phyloP scores from a whole-genome alignment of 495 filamentous ascomycete genomes.

The Podospora pseudoanserina region DNA sequence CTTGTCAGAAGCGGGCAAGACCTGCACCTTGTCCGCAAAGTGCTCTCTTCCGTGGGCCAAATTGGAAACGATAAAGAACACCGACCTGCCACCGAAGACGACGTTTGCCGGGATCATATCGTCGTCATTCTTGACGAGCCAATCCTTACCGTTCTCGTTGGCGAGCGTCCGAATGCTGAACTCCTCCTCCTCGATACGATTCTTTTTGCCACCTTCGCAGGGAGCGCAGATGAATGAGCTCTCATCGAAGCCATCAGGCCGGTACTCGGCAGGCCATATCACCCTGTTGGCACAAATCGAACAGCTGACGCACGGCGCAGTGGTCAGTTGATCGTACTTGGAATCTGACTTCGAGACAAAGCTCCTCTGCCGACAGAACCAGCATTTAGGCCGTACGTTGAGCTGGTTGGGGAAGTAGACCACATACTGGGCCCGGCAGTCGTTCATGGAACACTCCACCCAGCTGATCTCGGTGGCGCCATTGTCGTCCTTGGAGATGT shows the following conservation, averaged over 20 bases:
- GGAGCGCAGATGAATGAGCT: constrained; percentile 36
- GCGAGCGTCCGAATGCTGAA: constrained; percentile 32
- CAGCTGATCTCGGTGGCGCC: constrained; percentile 30
- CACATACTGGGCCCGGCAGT: constrained; percentile 47
- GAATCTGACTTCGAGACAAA: constrained; percentile 3
- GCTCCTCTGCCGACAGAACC: constrained; percentile 38
- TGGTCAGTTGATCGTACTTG: constrained; percentile 6
- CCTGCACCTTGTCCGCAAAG: constrained; percentile 33
- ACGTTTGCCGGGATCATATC: constrained; percentile 21
- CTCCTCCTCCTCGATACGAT: constrained; percentile 31
- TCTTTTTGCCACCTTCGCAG: constrained; percentile 28
- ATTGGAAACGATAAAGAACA: constrained; percentile 38
- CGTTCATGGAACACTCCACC: constrained; percentile 40
- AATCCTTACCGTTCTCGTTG: constrained; percentile 35
- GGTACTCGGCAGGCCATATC: constrained; percentile 42
- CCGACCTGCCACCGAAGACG: constrained; percentile 37
- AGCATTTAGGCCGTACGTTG: constrained; percentile 43
- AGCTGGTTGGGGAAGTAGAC: constrained; percentile 39
- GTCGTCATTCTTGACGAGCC: constrained; percentile 38
- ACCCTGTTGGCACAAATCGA: constrained; percentile 39
- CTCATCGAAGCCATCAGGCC: constrained; percentile 26
- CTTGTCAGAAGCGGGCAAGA: constrained; percentile 30
- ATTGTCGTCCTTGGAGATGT: constrained; percentile 31
- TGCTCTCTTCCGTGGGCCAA: constrained; percentile 20
- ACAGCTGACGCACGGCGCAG: constrained; percentile 37